A percentile compares a stretch with the other conserved stretches of the same genome.
Evolutionary conservation across 352 stramenopile genomes (phyloP).

Genomic region (Pythium aristosporum): DNA sequence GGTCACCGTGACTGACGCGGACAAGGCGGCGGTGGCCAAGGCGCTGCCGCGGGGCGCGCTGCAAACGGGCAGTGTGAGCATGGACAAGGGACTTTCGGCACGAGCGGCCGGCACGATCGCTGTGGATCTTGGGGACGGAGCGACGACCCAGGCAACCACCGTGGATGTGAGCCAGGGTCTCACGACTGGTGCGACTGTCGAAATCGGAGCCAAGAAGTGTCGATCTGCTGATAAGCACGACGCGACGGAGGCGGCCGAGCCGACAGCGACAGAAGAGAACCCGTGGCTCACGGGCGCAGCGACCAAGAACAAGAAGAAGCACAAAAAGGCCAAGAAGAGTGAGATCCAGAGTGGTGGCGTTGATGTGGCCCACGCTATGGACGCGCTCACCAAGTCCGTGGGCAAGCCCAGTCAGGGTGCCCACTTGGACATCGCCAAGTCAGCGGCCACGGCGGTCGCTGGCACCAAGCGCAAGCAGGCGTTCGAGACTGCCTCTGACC

Average conservation of each 20-base stretch:
- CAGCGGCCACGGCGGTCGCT: constrained; percentile 17
- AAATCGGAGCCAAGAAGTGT: constrained; percentile 23
- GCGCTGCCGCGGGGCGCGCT: constrained; percentile 50
- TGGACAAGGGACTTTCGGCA: constrained; percentile 69
- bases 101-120: constrained; percentile 62
- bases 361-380: constrained; percentile 56
- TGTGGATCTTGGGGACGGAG: constrained; percentile 61
- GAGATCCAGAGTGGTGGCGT: constrained; percentile 27
- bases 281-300: constrained; percentile 55
- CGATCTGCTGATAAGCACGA: not conserved
- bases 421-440: constrained; percentile 27
- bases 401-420: constrained; percentile 14
- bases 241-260: not conserved
- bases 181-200: constrained; percentile 32
- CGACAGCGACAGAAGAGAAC: constrained; percentile 52
- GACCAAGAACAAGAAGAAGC: constrained; percentile 66
- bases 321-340: constrained; percentile 35
- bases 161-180: constrained; percentile 29
- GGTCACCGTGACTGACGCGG: constrained; percentile 43
- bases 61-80: constrained; percentile 65
- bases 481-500: constrained; percentile 2
- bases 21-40: constrained; percentile 54
- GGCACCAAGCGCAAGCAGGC: constrained; percentile 49
- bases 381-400: constrained; percentile 56
- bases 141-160: constrained; percentile 18